These are phyloP conservation scores for Claviceps fusiformis DNA, from an alignment of 2,329 filamentous ascomycete species.

Conservation along the genomic window DNA sequence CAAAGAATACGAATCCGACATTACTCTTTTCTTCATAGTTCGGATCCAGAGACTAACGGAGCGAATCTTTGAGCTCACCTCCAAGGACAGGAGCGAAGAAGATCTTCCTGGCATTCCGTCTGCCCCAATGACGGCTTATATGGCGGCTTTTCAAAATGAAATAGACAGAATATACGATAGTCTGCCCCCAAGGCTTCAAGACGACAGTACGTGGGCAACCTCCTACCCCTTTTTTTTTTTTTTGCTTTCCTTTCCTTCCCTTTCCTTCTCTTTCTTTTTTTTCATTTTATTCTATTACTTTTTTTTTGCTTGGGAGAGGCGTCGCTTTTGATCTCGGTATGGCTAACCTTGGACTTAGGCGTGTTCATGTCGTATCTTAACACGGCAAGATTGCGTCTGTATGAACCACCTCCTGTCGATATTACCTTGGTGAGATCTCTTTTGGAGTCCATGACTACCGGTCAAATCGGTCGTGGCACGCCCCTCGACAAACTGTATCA, in stretches of 20 bases:
- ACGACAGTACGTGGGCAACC: constrained; percentile 23
- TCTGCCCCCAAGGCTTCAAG: constrained; percentile 21
- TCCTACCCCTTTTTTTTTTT: background rate
- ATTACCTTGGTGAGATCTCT: constrained; percentile 25
- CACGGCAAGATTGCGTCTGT: constrained; percentile 28
- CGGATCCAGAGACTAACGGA: constrained; percentile 36
- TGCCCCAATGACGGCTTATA: constrained; percentile 30
- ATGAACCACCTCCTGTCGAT: constrained; percentile 33
- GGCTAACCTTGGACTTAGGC: background rate
- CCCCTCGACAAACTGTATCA: constrained; percentile 37
- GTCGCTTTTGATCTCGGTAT: too few relatives aligned
- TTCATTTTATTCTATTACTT: too few relatives aligned
- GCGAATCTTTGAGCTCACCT: constrained; percentile 30
- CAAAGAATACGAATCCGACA: constrained; percentile 33
- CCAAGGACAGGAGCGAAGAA: constrained; percentile 20
- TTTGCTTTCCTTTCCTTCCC: background rate
- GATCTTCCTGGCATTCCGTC: constrained; percentile 21
- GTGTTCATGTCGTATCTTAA: constrained; percentile 19
- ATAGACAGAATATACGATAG: constrained; percentile 26
- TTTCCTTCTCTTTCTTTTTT: too few relatives aligned
- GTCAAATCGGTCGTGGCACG: constrained; percentile 23
- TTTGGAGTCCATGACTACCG: constrained; percentile 27
- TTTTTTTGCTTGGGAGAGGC: too few relatives aligned
- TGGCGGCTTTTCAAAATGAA: constrained; percentile 32
- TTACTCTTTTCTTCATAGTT: constrained; percentile 31